Evolutionary conservation across 225 moss, liverwort and hornwort genomes (phyloP).

Genomic region (Ulota crispa): DNA sequence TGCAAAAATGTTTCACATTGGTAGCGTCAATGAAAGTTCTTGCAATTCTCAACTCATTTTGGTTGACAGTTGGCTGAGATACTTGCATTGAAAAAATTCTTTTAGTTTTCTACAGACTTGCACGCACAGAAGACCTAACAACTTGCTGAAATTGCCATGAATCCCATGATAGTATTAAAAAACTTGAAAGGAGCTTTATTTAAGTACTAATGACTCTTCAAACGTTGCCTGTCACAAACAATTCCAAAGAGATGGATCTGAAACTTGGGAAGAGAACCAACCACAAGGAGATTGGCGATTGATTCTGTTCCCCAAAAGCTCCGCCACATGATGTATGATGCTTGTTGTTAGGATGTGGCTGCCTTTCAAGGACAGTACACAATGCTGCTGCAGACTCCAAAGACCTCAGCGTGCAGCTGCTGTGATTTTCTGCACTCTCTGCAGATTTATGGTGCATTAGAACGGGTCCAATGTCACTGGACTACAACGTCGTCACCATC

Average conservation of each 20-base stretch:
- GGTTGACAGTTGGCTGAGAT: too few relatives aligned
- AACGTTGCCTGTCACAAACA: background rate
- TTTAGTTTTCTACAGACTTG: too few relatives aligned
- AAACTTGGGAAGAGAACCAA: background rate
- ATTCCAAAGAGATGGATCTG: background rate
- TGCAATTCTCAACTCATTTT: too few relatives aligned
- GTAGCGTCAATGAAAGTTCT: too few relatives aligned
- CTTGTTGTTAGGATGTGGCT: background rate
- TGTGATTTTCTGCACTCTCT: slow-evolving; percentile 4
- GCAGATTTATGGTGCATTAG: background rate
- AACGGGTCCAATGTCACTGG: background rate
- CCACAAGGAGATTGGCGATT: background rate
- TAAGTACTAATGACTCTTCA: background rate
- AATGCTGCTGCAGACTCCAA: slow-evolving; percentile 10
- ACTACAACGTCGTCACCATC: background rate
- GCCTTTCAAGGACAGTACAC: slow-evolving; percentile 13
- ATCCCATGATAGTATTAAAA: too few relatives aligned
- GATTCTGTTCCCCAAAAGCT: background rate
- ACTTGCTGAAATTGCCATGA: background rate
- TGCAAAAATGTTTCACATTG: too few relatives aligned
- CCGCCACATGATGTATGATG: background rate
- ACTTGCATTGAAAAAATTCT: too few relatives aligned
- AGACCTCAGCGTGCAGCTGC: slow-evolving; percentile 16
- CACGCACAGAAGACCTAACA: too few relatives aligned
- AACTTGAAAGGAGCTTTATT: background rate